Conservation (phyloP, 83 land plant species). For the Picea abies region DNA sequence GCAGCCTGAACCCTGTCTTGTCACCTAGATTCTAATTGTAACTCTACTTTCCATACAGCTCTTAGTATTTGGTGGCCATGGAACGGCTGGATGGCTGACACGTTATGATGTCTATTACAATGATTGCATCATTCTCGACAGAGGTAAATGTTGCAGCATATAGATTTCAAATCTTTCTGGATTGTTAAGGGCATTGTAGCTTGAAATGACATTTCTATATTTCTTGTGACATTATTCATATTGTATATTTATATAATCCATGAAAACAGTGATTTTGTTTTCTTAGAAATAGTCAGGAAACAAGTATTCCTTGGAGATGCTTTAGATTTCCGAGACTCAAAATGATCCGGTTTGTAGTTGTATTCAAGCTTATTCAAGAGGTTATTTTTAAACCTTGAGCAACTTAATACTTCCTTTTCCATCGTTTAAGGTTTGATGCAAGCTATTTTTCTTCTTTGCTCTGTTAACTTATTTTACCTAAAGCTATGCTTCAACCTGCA, state of each 20-base stretch:
- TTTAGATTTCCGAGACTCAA: neutral
- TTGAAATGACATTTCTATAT: no score
- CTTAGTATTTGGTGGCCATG: constrained; percentile 96
- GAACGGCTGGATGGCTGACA: constrained; percentile 98
- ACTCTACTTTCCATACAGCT: constrained; percentile 53
- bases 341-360: neutral
- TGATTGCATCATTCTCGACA: constrained; percentile 87
- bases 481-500: neutral
- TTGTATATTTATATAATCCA: neutral
- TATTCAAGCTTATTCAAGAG: neutral
- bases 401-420: neutral
- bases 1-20: neutral
- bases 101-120: constrained; percentile 93
- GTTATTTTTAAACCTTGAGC: neutral
- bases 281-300: neutral
- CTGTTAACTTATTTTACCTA: neutral
- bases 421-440: no score
- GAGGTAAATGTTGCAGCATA: constrained; percentile 46
- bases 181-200: neutral
- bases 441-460: neutral
- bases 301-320: neutral
- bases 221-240: no score
- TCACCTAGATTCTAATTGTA: neutral
- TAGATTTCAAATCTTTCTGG: neutral
- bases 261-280: no score